Evolutionary conservation across 1,139 yeast species (phyloP), one percentile per base, ranked within the genome.

Genomic region (Arxiozyma heterogenica): DNA sequence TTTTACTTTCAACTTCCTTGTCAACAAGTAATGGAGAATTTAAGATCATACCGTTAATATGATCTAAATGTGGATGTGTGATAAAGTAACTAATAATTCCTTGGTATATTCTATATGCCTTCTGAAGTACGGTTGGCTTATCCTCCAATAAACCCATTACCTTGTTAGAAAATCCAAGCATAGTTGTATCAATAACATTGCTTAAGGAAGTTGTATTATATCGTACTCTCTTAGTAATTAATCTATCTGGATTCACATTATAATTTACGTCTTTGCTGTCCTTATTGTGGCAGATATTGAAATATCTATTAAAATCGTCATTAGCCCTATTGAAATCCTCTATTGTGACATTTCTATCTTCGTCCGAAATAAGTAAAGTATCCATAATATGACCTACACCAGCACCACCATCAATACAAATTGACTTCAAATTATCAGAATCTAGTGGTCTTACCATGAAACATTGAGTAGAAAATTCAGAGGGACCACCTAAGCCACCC

Each of bases 61-160:
- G 97, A 68, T 90, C 97, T 53, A 89, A 67, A 68, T 90, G 97
- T 0, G 94, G 82, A 69, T 90, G 97, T 1, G 96, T 81, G 43
- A 90, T 76, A 51, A 86, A 75, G 57, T 80, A 80, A 39, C 76
- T 73, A 11, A 61, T 57, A 1, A 71, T 59, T 17, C 59, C 59
- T 23, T 59, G 59, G 50, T 59, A 65, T 5, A 64, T 21, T n/a
- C 50, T 23, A 34, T 53, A 49, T 7, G 53, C 44, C 20, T 48
- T 51, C 18, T 53, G 41, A 8, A 50, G 22, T 8, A 46, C 15
- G 4, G 39, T 34, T 2, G 30, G 18, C 17, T 44, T n/a, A 17
- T 22, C n/a, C 22, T 30, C 27, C n/a, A 52, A 25, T 9, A 27
- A 4, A n/a, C 30, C 17, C 18, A 44, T 15, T 11, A 51, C 1